Conservation (phyloP, 495 filamentous ascomycete genomes). For the Tuber melanosporum region DNA sequence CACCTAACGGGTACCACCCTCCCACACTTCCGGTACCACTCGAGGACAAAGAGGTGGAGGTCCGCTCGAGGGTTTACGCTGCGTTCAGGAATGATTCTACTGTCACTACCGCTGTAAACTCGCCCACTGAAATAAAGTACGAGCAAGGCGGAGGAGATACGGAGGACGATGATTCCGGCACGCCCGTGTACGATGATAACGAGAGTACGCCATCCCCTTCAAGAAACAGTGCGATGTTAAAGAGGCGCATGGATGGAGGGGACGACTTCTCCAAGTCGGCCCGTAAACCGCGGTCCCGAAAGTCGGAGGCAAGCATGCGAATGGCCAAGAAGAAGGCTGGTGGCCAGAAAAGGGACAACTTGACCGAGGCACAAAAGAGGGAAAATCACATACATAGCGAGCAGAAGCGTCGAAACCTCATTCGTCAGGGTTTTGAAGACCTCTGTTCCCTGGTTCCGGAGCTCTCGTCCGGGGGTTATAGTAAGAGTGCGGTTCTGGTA, state of each 20-base stretch:
- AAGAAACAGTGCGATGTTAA: slow-evolving; percentile 26
- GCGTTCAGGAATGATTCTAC: slow-evolving; percentile 38
- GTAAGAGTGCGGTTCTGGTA: slow-evolving; percentile 69
- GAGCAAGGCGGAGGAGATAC: slow-evolving; percentile 36
- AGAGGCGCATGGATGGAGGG: slow-evolving; percentile 36
- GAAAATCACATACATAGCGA: slow-evolving; percentile 86
- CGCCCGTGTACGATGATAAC: slow-evolving; percentile 34
- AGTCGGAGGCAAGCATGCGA: slow-evolving; percentile 27
- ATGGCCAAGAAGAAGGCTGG: slow-evolving; percentile 36
- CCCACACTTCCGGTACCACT: slow-evolving; percentile 28
- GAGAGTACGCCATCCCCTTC: slow-evolving; percentile 31
- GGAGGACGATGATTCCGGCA: slow-evolving; percentile 31
- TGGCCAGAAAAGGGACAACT: slow-evolving; percentile 59
- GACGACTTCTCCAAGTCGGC: slow-evolving; percentile 36
- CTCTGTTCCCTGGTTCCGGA: slow-evolving; percentile 65
- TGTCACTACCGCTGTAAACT: slow-evolving; percentile 39
- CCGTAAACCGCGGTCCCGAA: slow-evolving; percentile 36
- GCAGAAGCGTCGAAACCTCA: slow-evolving; percentile 72
- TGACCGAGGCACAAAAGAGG: slow-evolving; percentile 76
- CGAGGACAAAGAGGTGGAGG: slow-evolving; percentile 37
- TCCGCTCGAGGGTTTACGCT: slow-evolving; percentile 38
- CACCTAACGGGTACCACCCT: slow-evolving; percentile 40
- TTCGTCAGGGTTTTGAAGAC: slow-evolving; percentile 70
- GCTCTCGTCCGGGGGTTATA: slow-evolving; percentile 61
- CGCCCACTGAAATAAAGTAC: slow-evolving; percentile 40